phyloP scores from a whole-genome alignment of 1,139 yeast species.

The Nakaseomyces delphensis region DNA sequence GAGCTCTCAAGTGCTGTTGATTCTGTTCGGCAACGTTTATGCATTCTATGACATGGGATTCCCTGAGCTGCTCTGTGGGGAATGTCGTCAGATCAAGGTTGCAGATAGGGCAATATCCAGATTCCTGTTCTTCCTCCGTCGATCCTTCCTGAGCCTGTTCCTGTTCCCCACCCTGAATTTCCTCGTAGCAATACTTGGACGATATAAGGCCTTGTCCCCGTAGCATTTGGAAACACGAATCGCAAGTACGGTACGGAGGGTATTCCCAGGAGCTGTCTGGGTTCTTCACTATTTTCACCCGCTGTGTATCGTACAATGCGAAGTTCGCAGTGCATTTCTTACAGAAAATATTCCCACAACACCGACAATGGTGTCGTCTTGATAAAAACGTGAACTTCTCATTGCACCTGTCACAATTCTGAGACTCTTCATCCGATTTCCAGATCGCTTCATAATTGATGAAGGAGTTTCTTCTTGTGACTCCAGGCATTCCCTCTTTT shows the following conservation, averaged over 20 bases:
- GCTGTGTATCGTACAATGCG: slow-evolving; percentile 23
- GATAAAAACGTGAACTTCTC: slow-evolving; percentile 52
- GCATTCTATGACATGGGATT: slow-evolving; percentile 63
- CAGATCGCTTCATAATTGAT: slow-evolving; percentile 43
- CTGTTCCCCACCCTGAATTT: slow-evolving; percentile 23
- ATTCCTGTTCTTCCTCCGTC: slow-evolving; percentile 3
- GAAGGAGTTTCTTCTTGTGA: slow-evolving; percentile 3
- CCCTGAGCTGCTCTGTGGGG: slow-evolving; percentile 42
- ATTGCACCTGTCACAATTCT: slow-evolving; percentile 56
- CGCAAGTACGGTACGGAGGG: slow-evolving; percentile 28
- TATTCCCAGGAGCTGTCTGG: slow-evolving; percentile 58
- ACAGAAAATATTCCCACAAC: slow-evolving; percentile 32
- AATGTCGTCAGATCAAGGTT: slow-evolving; percentile 33
- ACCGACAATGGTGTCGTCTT: slow-evolving; percentile 84
- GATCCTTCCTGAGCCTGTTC: slow-evolving; percentile 14
- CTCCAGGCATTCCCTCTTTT: background rate
- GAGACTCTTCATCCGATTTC: slow-evolving; percentile 67
- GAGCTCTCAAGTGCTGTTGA: slow-evolving; percentile 57
- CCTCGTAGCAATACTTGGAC: slow-evolving; percentile 4
- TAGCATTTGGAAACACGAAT: slow-evolving; percentile 11
- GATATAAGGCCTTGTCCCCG: slow-evolving; percentile 5
- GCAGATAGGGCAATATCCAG: slow-evolving; percentile 47
- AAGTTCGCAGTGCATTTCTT: slow-evolving; percentile 23
- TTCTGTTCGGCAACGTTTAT: slow-evolving; percentile 53
- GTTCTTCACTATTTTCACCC: slow-evolving; percentile 66